These are phyloP conservation scores for Coemansia sp. DNA, from an alignment of 192 early-diverging fungal genomes.

Conservation along the genomic window DNA sequence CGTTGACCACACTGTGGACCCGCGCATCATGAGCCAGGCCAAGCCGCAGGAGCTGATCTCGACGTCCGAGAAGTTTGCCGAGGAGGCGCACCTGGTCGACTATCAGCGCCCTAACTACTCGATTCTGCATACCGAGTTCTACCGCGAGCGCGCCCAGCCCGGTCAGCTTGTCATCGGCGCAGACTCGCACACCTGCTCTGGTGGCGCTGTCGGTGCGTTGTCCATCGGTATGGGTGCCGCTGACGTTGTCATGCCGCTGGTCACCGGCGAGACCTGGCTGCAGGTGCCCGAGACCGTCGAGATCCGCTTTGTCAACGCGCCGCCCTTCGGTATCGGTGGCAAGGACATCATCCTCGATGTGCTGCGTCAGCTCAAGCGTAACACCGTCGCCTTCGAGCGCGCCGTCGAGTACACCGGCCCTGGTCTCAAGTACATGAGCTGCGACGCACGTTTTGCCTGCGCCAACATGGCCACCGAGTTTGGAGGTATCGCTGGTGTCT, in stretches of 20 bases:
- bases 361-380: slow-evolving; percentile 78
- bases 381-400: slow-evolving; percentile 78
- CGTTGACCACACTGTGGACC: slow-evolving; percentile 76
- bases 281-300: slow-evolving; percentile 80
- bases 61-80: slow-evolving; percentile 64
- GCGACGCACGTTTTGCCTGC: slow-evolving; percentile 79
- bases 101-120: slow-evolving; percentile 77
- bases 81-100: slow-evolving; percentile 72
- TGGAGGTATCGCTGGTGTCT: slow-evolving; percentile 83
- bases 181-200: slow-evolving; percentile 82
- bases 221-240: slow-evolving; percentile 81
- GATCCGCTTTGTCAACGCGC: slow-evolving; percentile 71
- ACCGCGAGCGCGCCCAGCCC: slow-evolving; percentile 78
- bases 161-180: slow-evolving; percentile 79
- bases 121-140: slow-evolving; percentile 83
- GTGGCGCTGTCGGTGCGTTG: slow-evolving; percentile 72
- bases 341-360: slow-evolving; percentile 82
- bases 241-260: slow-evolving; percentile 80
- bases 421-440: slow-evolving; percentile 75
- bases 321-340: slow-evolving; percentile 77
- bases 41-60: slow-evolving; percentile 69
- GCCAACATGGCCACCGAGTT: slow-evolving; percentile 86
- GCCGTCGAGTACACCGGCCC: slow-evolving; percentile 78
- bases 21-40: slow-evolving; percentile 67
- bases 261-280: slow-evolving; percentile 81